phyloP scores from a whole-genome alignment of 306 rosid species.

The Canavalia gladiata region DNA sequence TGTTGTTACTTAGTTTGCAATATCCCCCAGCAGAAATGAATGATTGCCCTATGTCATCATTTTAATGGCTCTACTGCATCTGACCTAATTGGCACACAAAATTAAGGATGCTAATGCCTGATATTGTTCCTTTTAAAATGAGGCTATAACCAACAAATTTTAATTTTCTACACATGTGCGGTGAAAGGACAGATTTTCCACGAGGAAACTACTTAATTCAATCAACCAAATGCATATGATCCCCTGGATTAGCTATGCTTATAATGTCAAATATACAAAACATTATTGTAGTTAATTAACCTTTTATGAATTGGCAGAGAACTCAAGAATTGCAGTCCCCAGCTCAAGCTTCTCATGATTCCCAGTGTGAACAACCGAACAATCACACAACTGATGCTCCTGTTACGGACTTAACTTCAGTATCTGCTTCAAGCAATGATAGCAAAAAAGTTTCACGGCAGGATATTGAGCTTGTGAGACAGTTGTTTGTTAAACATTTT shows the following conservation, averaged over 20 bases:
- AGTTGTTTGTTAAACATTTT: constrained; percentile 14
- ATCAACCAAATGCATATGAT: constrained; percentile 2
- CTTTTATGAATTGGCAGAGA: constrained; percentile 54
- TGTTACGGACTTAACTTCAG: constrained; percentile 65
- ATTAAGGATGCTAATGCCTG: not conserved
- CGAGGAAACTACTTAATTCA: constrained; percentile 8
- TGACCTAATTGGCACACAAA: not conserved
- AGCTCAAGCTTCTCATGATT: constrained; percentile 66
- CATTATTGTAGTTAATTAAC: constrained; percentile 8
- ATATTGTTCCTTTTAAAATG: not conserved
- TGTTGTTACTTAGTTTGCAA: not conserved
- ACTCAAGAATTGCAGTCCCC: constrained; percentile 68
- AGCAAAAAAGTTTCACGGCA: constrained; percentile 77
- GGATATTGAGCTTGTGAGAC: constrained; percentile 81
- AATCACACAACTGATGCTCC: constrained; percentile 70
- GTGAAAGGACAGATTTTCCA: not conserved
- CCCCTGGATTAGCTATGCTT: not conserved
- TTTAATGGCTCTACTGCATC: not conserved
- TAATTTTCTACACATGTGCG: not conserved
- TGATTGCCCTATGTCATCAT: not conserved
- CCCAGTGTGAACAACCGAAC: constrained; percentile 67
- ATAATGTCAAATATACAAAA: not conserved
- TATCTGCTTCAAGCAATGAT: constrained; percentile 74
- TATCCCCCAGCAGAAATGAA: not conserved
- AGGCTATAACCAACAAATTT: not conserved